Conservation (phyloP, 2,329 filamentous ascomycete species). For the Paecilomyces variotii region DNA sequence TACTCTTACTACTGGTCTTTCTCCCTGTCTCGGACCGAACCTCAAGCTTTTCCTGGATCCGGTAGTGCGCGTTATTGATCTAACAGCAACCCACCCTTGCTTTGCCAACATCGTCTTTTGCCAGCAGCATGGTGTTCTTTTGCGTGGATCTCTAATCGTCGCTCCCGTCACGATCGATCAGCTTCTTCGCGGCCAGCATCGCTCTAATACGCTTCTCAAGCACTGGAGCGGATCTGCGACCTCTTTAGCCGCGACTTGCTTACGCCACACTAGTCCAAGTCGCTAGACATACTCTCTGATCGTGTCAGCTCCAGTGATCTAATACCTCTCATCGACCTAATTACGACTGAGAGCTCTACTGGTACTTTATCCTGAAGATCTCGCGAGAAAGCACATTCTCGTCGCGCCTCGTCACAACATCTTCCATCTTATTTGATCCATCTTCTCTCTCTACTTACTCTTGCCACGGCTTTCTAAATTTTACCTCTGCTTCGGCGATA, state of each 20-base stretch:
- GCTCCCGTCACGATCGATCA: background rate
- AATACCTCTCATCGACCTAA: conserved; percentile 3
- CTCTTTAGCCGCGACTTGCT: background rate
- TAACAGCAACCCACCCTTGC: background rate
- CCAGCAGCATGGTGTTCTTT: background rate
- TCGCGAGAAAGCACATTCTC: background rate
- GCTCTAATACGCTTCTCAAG: background rate
- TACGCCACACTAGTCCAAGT: background rate
- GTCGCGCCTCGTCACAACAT: background rate
- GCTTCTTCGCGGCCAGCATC: background rate
- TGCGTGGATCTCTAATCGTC: background rate
- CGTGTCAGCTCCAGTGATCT: background rate
- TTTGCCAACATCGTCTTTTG: background rate
- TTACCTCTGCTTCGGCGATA: conserved; percentile 5
- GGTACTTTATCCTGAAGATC: background rate
- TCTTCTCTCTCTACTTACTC: conserved; percentile 4
- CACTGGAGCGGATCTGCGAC: background rate
- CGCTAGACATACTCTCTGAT: conserved; percentile 1
- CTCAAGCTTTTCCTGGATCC: conserved; percentile 1
- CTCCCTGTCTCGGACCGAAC: background rate
- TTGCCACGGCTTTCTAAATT: conserved; percentile 9
- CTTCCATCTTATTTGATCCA: conserved; percentile 3
- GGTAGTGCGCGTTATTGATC: conserved; percentile 1
- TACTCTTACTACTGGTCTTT: background rate
- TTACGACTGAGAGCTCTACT: background rate